Percentiles rank a stretch among this genome's conserved stretches.
Conservation (phyloP, 2,329 filamentous ascomycete genomes). For the Alternaria tenuissima region DNA sequence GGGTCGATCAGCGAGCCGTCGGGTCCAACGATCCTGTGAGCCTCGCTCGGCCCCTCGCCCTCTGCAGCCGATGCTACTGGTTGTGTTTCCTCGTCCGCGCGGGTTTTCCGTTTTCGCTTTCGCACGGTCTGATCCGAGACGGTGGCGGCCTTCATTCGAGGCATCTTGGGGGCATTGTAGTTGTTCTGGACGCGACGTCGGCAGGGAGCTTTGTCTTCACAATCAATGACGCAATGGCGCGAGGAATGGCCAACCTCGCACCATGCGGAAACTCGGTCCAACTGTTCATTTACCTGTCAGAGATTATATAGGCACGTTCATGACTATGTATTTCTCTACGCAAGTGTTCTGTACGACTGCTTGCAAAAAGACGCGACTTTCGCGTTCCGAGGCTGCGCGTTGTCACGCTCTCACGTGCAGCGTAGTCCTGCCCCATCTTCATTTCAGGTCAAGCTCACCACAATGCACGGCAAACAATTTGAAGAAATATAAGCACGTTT, state of each 20-base stretch:
- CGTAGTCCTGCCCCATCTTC: not conserved
- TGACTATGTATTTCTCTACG: not conserved
- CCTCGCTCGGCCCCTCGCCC: conserved; percentile 17
- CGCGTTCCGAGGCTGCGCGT: conserved; percentile 8
- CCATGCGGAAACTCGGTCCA: not conserved
- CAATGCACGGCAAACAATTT: not conserved
- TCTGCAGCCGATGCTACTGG: conserved; percentile 17
- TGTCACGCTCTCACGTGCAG: conserved; percentile 24
- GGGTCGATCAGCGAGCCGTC: conserved; percentile 6
- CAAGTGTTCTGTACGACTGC: not conserved
- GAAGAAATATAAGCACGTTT: not conserved
- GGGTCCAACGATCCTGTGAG: conserved; percentile 5
- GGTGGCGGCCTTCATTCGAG: conserved; percentile 52
- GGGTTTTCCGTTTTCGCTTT: conserved; percentile 54
- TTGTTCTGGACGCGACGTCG: conserved; percentile 7
- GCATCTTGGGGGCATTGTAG: conserved; percentile 27
- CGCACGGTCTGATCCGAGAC: conserved; percentile 56
- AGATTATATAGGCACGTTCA: not conserved
- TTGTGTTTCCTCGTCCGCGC: conserved; percentile 29
- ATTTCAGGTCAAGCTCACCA: not conserved
- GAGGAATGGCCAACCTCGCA: not conserved
- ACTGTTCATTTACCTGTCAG: not conserved
- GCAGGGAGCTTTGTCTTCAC: conserved; percentile 7
- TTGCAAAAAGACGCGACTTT: not conserved
- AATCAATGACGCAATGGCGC: conserved; percentile 39